Base-by-base conservation (phyloP, 371 early-diverging fungal species). In the Circinella umbellata region DNA sequence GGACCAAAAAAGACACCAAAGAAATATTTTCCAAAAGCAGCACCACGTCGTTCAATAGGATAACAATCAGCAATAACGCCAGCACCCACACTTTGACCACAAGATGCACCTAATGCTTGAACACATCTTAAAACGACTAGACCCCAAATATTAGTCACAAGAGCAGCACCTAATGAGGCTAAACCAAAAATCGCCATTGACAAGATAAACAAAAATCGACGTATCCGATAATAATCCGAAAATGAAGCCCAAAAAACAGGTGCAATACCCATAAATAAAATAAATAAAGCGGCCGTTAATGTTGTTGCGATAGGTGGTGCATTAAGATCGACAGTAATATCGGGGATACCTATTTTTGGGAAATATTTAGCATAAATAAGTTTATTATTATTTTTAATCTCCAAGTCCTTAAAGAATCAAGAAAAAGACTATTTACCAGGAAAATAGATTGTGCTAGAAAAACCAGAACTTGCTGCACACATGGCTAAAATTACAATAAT, bases 21-120 rank as follows among this genome's bases (percentile, higher is more conserved):
- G 39, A 84, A 86, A 74, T 83, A 86, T 47, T 83, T 75, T 39
- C 80, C 80, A 68, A 80, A 76, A 1, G 80, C 80, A 46, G 75
- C 67, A 20, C 80, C 77, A 47, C 80, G 73, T 68, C 69, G 34
- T 39, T 75, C 72, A 39, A 77, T 59, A 7, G 73, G 71, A 54
- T 74, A 80, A 47, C 71, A 75, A 38, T 80, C 80, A 14, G 62
- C 59, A 61, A 67, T 64, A 4, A 53, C 67, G 17, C 70, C 70
- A 20, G 64, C 60, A 49, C 70, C 70, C 15, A 64, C 60, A 49
- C 86, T 76, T 64, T 86, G 81, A 27, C 86, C 88, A 39, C 89
- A 89, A 4, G 89, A 87, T 3, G 90, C 78, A 7, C 94, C 94
- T 27, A 85, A 70, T 27, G 91, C 77, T 76, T 94, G 94, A 49